Percentiles rank a stretch among this genome's conserved stretches.
Evolutionary conservation across 2,329 filamentous ascomycete genomes (phyloP).

Genomic region (Neurospora sp.): DNA sequence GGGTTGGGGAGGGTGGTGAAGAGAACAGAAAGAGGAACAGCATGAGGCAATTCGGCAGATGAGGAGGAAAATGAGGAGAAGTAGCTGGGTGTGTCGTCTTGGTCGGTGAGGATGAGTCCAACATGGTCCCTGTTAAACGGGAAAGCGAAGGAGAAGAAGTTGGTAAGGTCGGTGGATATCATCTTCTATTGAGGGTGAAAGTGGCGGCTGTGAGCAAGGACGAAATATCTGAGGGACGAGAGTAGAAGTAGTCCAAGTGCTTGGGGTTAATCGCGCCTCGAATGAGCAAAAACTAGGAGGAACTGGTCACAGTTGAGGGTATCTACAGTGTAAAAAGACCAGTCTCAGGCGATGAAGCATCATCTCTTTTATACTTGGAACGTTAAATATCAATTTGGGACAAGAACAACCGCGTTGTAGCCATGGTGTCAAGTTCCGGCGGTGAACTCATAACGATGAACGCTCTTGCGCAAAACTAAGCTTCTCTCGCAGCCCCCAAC

Average conservation of each 20-base stretch:
- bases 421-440: neutral
- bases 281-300: neutral
- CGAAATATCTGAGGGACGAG: neutral
- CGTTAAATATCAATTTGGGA: neutral
- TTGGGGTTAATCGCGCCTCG: neutral
- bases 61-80: neutral
- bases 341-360: neutral
- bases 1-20: slow-evolving; percentile 1
- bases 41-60: neutral
- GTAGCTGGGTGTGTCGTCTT: neutral
- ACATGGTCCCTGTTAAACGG: neutral
- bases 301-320: neutral
- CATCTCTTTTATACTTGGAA: neutral
- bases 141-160: neutral
- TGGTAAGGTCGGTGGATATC: neutral
- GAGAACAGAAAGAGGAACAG: too few relatives aligned
- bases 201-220: neutral
- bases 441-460: neutral
- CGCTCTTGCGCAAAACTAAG: neutral
- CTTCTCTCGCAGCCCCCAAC: neutral
- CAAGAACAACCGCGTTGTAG: neutral
- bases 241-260: neutral
- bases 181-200: neutral
- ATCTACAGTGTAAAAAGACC: neutral
- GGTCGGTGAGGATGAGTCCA: neutral